Base-by-base conservation (phyloP, 306 rosid species). In the Acacia acuminata region DNA sequence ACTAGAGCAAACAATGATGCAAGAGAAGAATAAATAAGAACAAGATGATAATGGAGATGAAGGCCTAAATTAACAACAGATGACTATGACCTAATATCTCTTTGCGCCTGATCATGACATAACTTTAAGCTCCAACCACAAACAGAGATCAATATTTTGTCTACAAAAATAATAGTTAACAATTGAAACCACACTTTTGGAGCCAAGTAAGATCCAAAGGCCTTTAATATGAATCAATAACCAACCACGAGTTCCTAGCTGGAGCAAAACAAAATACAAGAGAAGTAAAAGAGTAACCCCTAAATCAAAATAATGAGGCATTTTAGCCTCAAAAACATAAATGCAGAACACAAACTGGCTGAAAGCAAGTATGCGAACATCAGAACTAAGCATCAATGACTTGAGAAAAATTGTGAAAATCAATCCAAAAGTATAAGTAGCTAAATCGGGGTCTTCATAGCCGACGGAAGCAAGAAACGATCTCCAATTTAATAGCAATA, bases 231-330 rank as follows among this genome's bases (percentile, higher is more conserved):
- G 36, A 68, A 61, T 61, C n/a, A 75, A 27, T 61, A 38, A 69
- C 53, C 79, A 84, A 80, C 40, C 70, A 80, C 20, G 10, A 56
- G 27, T 19, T 55, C 73, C 73, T 15, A 22, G 70, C 47, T 34
- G 36, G 30, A 77, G 43, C 2, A n/a, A n/a, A n/a, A 79, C 42
- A 73, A n/a, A n/a, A n/a, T n/a, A n/a, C n/a, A n/a, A n/a, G n/a
- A n/a, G n/a, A n/a, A n/a, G n/a, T n/a, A n/a, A 50, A 36, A 5
- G 2, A 65, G 38, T 15, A 19, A 43, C 65, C 60, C 71, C 48
- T 24, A 36, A 73, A 36, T 20, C 16, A 65, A 34, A 36, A 43
- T 15, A 17, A 48, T 38, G 16, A 60, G 7, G 11, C 66, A 24
- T 60, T 24, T n/a, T 4, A 71, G 76, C 68, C 76, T 25, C 36